Evolutionary conservation across 306 rosid species (phyloP), one percentile per base, ranked within the genome.

Genomic region (Lithocarpus polystachyus): DNA sequence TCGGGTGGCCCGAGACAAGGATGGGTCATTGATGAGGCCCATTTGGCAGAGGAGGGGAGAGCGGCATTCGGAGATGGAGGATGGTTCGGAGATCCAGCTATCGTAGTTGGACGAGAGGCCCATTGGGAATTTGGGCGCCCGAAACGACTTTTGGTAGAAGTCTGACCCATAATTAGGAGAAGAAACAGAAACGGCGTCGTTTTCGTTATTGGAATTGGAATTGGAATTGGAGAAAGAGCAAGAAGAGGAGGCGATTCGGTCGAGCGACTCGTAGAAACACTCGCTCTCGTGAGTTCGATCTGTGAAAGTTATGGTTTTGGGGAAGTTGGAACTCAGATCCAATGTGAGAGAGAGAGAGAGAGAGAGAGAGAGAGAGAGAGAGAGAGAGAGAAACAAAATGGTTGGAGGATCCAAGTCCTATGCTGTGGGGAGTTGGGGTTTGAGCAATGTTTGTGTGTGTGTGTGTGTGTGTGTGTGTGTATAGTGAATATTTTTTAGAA

Each of bases 51-150:
- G 91, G 17, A 95, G 96, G 8, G 89, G 88, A 2, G 74, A 62
- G 15, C 99, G 96, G 75, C 99, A 98, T 77, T 95, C 99, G 22
- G 92, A 89, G 40, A 95, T 88, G 45, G 99, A 93, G 45, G 93
- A 87, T 1, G 98, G 98, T 77, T 93, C 93, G 80, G 98, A 90
- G 96, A 90, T 91, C 99, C 99, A 95, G 23, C 93, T 69, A 45
- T 93, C 98, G 86, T 93, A 95, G 64, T 89, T 85, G 87, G 72
- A 59, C 0, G 86, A 81, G 40, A 80, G 84, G 37, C 82, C 87
- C 77, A 78, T 73, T 15, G 93, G 97, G 85, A 90, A 90, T 75
- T 83, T 90, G 48, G 88, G 95, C 8, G 86, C 75, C 2, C 84
- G 84, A 40, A 88, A 88, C 4, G 76, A 48, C 53, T 48, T 11